Percentiles rank a stretch among this genome's conserved stretches.
phyloP scores from a whole-genome alignment of 2,329 filamentous ascomycete species.

The Fusarium haematococcum region DNA sequence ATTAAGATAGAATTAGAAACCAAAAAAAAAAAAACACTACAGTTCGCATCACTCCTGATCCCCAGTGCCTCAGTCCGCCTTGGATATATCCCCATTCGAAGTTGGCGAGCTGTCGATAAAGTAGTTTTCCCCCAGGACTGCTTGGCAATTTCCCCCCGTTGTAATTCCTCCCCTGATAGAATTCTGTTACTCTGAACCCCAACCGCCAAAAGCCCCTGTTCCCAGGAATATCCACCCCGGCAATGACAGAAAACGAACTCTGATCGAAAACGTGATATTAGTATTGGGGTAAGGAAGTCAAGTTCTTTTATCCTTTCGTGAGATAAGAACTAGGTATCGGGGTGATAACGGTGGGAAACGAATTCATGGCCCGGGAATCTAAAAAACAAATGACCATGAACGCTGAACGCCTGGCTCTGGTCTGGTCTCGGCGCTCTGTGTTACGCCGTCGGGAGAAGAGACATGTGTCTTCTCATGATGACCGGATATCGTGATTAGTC shows the following conservation, averaged over 20 bases:
- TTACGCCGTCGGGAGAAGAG: background rate
- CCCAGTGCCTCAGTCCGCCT: background rate
- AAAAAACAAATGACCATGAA: constrained; percentile 18
- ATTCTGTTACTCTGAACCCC: background rate
- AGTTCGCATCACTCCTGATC: background rate
- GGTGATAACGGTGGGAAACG: background rate
- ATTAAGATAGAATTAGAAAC: background rate
- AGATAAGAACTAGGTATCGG: constrained; percentile 19
- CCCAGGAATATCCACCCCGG: background rate
- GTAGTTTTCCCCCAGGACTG: background rate
- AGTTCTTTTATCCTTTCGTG: constrained; percentile 15
- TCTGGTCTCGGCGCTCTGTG: background rate
- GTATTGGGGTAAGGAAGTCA: background rate
- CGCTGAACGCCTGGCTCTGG: constrained; percentile 15
- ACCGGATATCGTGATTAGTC: background rate
- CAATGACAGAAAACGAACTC: background rate
- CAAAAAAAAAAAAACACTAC: background rate
- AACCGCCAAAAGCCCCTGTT: background rate
- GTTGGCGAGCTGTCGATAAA: background rate
- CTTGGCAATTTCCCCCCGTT: background rate
- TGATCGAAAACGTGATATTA: background rate
- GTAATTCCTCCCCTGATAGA: background rate
- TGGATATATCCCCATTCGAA: background rate
- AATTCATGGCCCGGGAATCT: constrained; percentile 10
- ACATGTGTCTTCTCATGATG: constrained; percentile 1